These are phyloP conservation scores for Lachancea sp. DNA, from an alignment of 805 yeast genomes.

Conservation along the genomic window DNA sequence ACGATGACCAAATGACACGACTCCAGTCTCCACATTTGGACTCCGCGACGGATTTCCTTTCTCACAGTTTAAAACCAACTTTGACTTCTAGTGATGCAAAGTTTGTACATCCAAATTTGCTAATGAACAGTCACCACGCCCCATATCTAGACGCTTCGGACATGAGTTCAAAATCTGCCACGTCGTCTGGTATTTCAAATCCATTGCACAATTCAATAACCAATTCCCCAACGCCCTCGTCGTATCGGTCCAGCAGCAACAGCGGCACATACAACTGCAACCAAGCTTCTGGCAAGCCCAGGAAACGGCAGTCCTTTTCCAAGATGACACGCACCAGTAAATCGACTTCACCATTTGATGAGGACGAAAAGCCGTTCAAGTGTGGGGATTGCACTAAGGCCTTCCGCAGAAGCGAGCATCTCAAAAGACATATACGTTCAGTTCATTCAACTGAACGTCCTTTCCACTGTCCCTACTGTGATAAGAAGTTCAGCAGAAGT, in stretches of 20 bases:
- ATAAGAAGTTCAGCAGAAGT: slow-evolving; percentile 56
- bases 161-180: neutral
- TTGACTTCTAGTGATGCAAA: neutral
- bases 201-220: neutral
- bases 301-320: slow-evolving; percentile 7
- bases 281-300: neutral
- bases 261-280: neutral
- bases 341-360: slow-evolving; percentile 16
- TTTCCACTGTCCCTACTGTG: slow-evolving; percentile 51
- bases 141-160: neutral
- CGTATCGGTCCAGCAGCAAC: slow-evolving; percentile 1
- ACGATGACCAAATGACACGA: neutral
- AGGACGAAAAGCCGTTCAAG: slow-evolving; percentile 33
- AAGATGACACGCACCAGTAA: slow-evolving; percentile 6
- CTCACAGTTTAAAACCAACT: neutral
- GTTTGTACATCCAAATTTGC: slow-evolving; percentile 5
- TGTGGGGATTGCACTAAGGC: slow-evolving; percentile 36
- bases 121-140: neutral
- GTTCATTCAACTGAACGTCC: slow-evolving; percentile 58
- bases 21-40: neutral
- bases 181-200: neutral
- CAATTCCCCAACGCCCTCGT: slow-evolving; percentile 5
- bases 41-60: neutral
- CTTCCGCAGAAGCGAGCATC: slow-evolving; percentile 60
- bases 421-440: slow-evolving; percentile 60